A percentile compares a stretch with the other conserved stretches of the same genome.
These are phyloP conservation scores for Anethum foeniculum DNA, from an alignment of 140 eudicot species.

Conservation along the genomic window DNA sequence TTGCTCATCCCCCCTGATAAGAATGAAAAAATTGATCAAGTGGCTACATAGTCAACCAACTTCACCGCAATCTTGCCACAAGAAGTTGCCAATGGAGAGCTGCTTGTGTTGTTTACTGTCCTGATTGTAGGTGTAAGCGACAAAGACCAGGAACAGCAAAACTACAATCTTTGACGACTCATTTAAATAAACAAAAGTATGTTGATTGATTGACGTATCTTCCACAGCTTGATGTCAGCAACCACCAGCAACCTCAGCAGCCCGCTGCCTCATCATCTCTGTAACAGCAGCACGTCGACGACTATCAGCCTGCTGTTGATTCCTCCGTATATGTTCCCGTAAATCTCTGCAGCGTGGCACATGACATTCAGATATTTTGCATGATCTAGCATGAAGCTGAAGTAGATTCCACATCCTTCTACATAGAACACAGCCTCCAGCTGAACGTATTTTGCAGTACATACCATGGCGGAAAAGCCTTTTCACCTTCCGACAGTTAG, in stretches of 20 bases:
- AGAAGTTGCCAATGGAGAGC: neutral
- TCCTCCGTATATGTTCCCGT: constrained; percentile 63
- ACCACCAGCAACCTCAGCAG: constrained; percentile 67
- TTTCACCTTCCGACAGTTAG: constrained; percentile 83
- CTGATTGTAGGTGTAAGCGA: neutral
- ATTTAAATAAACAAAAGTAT: neutral
- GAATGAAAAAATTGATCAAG: constrained; percentile 8
- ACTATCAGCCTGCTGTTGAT: constrained; percentile 88
- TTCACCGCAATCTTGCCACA: neutral
- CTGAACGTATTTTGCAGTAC: constrained; percentile 58
- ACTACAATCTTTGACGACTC: neutral
- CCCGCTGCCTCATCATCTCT: constrained; percentile 97
- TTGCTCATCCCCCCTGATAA: constrained; percentile 2
- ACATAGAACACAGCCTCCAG: constrained; percentile 83
- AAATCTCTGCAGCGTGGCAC: constrained; percentile 96
- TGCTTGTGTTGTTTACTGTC: constrained; percentile 7
- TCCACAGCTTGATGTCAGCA: constrained; percentile 16
- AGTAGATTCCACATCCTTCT: constrained; percentile 92
- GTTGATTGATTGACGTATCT: neutral
- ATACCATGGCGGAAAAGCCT: constrained; percentile 91
- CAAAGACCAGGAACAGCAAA: neutral
- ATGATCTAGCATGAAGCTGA: constrained; percentile 87
- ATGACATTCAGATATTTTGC: constrained; percentile 65
- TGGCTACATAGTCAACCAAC: constrained; percentile 5
- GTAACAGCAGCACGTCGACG: constrained; percentile 82